Evolutionary conservation across 257 asterid genomes (phyloP), one percentile per base, ranked within the genome.

Genomic region (Solanum dulcamara): DNA sequence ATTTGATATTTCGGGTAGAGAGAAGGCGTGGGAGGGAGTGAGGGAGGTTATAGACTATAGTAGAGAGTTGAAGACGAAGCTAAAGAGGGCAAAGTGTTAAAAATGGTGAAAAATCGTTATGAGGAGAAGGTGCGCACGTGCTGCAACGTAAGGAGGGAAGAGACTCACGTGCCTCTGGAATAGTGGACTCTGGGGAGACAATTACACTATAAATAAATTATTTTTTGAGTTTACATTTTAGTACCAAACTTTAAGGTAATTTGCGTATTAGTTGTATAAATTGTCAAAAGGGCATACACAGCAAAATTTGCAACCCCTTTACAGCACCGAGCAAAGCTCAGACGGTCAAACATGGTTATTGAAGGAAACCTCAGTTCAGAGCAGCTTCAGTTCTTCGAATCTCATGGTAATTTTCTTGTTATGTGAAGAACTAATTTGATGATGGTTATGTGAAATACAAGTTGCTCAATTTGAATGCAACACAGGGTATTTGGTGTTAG

Each of bases 401-500:
- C 91, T 84, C 88, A 89, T 83, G 93, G 92, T 89, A 84, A 79
- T 37, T 67, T 33, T 10, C 1, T n/a, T n/a, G n/a, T 18, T 20
- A 53, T 20, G 59, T 50, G 9, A 18, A 53, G 20, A 53, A 50
- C 20, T 18, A 35, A 22, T 85, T 44, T n/a, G 24, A 40, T 1
- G 50, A 38, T 38, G 53, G 24, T 46, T 72, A 28, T 85, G 42
- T 35, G 38, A 20, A n/a, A 30, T 67, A 37, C 22, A 24, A 9
- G 40, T 67, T 51, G 18, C 8, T 10, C 24, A 51, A 18, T 5
- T 51, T 67, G 75, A 67, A 32, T 67, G 75, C 24, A 67, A 66
- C 32, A 10, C 68, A 84, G 99, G 99, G 38, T 95, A 94, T 87
- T 85, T 96, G 90, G 97, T 96, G 68, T 68, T 95, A 85, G 97